phyloP scores from a whole-genome alignment of 345 rosid genomes.

The Eucalyptus sp. region DNA sequence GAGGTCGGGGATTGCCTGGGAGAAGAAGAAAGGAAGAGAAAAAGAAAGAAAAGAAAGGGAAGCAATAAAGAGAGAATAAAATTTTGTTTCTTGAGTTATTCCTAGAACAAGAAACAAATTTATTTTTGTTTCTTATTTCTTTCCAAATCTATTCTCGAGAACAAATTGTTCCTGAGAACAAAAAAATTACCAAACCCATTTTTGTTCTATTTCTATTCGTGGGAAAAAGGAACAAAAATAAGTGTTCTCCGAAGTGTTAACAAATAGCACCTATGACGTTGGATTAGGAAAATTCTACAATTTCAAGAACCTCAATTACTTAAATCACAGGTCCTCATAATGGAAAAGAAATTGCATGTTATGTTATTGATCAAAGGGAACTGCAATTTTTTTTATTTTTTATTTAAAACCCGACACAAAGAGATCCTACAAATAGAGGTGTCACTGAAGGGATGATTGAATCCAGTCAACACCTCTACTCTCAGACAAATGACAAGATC shows the following conservation, averaged over 20 bases:
- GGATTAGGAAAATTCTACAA: not conserved
- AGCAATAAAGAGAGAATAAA: too few species aligned
- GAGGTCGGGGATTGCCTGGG: rapidly evolving
- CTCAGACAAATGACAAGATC: not conserved
- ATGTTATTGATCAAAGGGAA: not conserved
- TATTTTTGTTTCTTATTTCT: too few species aligned
- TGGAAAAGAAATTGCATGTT: not conserved
- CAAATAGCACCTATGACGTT: not conserved
- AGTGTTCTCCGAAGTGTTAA: rapidly evolving
- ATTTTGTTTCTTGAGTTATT: too few species aligned
- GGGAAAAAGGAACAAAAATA: too few species aligned
- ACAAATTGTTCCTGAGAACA: rapidly evolving
- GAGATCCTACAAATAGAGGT: not conserved
- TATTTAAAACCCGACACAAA: not conserved
- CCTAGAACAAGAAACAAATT: too few species aligned
- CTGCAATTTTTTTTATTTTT: not conserved
- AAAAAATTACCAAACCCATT: too few species aligned
- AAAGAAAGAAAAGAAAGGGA: too few species aligned
- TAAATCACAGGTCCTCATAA: not conserved
- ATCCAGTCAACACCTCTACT: not conserved
- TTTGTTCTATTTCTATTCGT: too few species aligned
- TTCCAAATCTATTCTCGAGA: too few species aligned
- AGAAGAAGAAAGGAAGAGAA: too few species aligned
- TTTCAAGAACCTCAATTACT: not conserved
- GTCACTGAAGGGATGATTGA: not conserved